Conservation (phyloP, 495 filamentous ascomycete species). For the Baudoinia panamericana region DNA sequence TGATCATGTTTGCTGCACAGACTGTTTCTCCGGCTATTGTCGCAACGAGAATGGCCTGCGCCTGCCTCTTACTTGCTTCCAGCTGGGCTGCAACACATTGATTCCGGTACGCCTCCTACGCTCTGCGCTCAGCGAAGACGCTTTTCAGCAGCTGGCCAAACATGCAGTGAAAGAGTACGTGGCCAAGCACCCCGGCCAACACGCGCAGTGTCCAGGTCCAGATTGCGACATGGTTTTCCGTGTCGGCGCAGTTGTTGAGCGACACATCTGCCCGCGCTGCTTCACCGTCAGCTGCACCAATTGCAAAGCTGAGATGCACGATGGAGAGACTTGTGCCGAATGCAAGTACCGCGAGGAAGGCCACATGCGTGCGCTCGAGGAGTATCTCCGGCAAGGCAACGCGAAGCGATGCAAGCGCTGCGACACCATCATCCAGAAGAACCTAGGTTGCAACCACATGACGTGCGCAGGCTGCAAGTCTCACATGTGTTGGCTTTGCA, state of each 20-base stretch:
- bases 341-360: constrained; percentile 14
- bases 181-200: constrained; percentile 11
- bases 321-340: constrained; percentile 7
- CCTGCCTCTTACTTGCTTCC: neutral
- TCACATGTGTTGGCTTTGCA: constrained; percentile 24
- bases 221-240: constrained; percentile 20
- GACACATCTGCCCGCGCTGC: constrained; percentile 14
- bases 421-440: constrained; percentile 15
- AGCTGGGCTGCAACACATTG: neutral
- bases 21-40: constrained; percentile 9
- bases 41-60: neutral
- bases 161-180: constrained; percentile 4
- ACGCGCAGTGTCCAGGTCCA: constrained; percentile 16
- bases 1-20: constrained; percentile 34
- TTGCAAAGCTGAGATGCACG: constrained; percentile 14
- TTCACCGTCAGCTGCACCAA: constrained; percentile 15
- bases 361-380: constrained; percentile 11
- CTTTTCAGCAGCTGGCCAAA: neutral
- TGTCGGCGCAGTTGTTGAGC: neutral
- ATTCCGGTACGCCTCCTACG: no score
- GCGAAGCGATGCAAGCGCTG: constrained; percentile 20
- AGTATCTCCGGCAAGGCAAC: constrained; percentile 17
- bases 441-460: constrained; percentile 22
- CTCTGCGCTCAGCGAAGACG: no score
- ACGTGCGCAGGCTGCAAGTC: constrained; percentile 13